Evolutionary conservation across 129 eudicot species (phyloP).

Genomic region (Scalesia atractyloides): DNA sequence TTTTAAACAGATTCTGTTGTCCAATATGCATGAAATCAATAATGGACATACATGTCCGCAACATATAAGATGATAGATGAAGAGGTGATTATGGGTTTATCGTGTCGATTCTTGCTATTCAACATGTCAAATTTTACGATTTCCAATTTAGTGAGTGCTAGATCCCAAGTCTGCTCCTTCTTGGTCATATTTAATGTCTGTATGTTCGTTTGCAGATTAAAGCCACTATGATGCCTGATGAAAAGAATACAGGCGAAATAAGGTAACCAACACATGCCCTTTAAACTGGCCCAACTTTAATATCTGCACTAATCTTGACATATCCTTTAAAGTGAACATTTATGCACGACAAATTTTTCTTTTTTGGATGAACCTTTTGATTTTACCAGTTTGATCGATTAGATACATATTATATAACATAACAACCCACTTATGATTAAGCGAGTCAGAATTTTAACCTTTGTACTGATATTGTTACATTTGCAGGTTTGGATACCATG

Average conservation of each 20-base stretch:
- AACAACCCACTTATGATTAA: not conserved
- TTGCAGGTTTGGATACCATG: constrained; percentile 94
- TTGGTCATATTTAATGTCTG: not conserved
- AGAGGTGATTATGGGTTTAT: constrained; percentile 60
- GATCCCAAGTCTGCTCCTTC: not conserved
- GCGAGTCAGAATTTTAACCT: not conserved
- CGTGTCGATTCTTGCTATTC: not conserved
- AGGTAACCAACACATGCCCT: constrained; percentile 45
- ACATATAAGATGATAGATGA: constrained; percentile 88
- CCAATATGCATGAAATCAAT: constrained; percentile 88
- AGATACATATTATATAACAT: not conserved
- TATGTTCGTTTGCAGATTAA: constrained; percentile 53
- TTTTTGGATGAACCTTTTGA: too few species aligned
- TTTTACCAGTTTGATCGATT: not conserved
- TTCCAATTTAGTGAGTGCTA: not conserved
- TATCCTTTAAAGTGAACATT: not conserved
- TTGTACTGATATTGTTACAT: not conserved
- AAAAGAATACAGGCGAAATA: constrained; percentile 70
- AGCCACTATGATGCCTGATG: constrained; percentile 91
- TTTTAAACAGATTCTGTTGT: constrained; percentile 67
- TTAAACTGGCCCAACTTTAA: too few species aligned
- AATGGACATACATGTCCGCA: constrained; percentile 82
- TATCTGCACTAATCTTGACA: too few species aligned
- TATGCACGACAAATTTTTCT: too few species aligned
- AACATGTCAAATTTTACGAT: not conserved